A percentile compares a stretch with the other conserved stretches of the same genome.
Evolutionary conservation across 2,329 filamentous ascomycete species (phyloP).

Genomic region (Colletotrichum sp.): DNA sequence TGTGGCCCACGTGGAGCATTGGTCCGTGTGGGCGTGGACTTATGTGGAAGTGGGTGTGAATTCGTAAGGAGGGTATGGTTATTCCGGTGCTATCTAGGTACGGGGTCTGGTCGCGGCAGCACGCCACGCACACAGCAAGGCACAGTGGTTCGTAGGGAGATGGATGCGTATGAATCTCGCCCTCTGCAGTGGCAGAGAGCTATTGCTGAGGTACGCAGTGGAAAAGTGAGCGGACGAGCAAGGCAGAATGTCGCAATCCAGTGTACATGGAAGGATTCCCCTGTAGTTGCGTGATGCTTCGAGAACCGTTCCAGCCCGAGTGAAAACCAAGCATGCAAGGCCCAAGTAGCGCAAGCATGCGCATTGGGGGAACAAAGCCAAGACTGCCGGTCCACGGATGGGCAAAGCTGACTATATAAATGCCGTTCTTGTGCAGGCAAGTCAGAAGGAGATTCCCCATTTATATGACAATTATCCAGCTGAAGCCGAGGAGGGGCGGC

Average conservation of each 20-base stretch:
- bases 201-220: neutral
- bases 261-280: neutral
- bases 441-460: neutral
- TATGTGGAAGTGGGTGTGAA: neutral
- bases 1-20: conserved; percentile 19
- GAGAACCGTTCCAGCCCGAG: neutral
- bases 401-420: neutral
- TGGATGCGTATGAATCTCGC: neutral
- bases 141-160: neutral
- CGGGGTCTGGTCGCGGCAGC: neutral
- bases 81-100: neutral
- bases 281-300: conserved; percentile 13
- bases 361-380: neutral
- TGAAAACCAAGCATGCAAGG: neutral
- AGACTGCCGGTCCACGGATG: neutral
- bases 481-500: neutral
- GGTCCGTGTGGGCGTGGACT: conserved; percentile 12
- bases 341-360: neutral
- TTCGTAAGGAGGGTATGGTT: neutral
- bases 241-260: conserved; percentile 13
- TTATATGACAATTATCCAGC: neutral
- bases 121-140: neutral
- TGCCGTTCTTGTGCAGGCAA: too few species aligned
- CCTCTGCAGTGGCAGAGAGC: neutral
- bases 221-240: neutral